Percentiles rank a stretch among this genome's conserved stretches.
Evolutionary conservation across 2,329 filamentous ascomycete genomes (phyloP).

Genomic region (Pseudocercospora fijiensis): DNA sequence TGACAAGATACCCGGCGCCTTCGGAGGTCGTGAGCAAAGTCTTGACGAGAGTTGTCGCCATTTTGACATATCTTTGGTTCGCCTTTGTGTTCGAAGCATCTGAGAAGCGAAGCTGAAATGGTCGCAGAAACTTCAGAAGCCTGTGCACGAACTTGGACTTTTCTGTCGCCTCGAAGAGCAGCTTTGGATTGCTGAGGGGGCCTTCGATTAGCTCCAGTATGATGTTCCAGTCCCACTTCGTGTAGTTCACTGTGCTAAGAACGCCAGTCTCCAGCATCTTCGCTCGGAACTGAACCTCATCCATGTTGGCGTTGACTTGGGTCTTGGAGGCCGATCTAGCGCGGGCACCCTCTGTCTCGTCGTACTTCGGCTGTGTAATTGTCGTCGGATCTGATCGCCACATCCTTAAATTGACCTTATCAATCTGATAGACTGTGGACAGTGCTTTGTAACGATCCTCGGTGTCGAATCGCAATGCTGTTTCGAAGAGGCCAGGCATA

Average conservation of each 20-base stretch:
- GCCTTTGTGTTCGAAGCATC: constrained; percentile 86
- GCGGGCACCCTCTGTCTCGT: constrained; percentile 36
- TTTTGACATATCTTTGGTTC: constrained; percentile 89
- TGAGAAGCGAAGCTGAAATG: constrained; percentile 94
- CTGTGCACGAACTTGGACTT: constrained; percentile 97
- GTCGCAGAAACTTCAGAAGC: constrained; percentile 89
- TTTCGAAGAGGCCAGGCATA: constrained; percentile 78
- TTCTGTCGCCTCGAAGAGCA: constrained; percentile 88
- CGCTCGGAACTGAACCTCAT: constrained; percentile 62
- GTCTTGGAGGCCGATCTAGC: constrained; percentile 53
- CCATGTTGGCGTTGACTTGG: constrained; percentile 60
- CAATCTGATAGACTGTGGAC: constrained; percentile 94
- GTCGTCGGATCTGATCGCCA: constrained; percentile 64
- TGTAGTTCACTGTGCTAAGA: constrained; percentile 81
- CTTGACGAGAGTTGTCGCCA: constrained; percentile 83
- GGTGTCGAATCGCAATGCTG: constrained; percentile 68
- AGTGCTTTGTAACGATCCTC: constrained; percentile 77
- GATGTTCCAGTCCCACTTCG: constrained; percentile 97
- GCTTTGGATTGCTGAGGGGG: constrained; percentile 83
- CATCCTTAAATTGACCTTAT: constrained; percentile 90
- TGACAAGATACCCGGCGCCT: constrained; percentile 78
- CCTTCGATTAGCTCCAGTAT: constrained; percentile 90
- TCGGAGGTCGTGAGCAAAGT: constrained; percentile 82
- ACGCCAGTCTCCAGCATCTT: constrained; percentile 77
- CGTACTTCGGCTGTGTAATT: constrained; percentile 22